phyloP scores from a whole-genome alignment of 176 grass and related monocot species.

The Chloris gayana region DNA sequence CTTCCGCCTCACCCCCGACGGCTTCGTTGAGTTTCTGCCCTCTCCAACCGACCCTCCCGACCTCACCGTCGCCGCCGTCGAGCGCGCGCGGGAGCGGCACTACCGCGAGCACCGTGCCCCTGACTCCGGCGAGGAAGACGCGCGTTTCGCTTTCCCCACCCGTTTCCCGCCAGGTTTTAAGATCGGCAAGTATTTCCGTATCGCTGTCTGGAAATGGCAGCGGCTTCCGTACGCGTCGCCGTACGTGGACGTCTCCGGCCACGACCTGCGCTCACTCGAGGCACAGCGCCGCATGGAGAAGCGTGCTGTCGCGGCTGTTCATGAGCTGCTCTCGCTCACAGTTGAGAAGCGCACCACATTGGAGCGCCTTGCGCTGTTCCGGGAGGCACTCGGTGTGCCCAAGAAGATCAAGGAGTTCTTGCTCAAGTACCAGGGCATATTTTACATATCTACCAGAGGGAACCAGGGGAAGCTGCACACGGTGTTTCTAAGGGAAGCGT shows the following conservation, averaged over 20 bases:
- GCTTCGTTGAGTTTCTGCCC: conserved; percentile 73
- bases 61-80: conserved; percentile 62
- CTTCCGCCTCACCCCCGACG: conserved; percentile 66
- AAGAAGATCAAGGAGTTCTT: conserved; percentile 96
- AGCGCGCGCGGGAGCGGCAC: conserved; percentile 66
- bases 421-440: conserved; percentile 85
- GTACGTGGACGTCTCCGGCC: conserved; percentile 75
- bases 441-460: conserved; percentile 86
- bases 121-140: conserved; percentile 62
- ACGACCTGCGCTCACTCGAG: conserved; percentile 88
- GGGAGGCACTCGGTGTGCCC: conserved; percentile 66
- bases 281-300: conserved; percentile 82
- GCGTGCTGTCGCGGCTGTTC: conserved; percentile 69
- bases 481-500: conserved; percentile 79
- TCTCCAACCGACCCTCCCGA: conserved; percentile 46
- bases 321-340: conserved; percentile 69
- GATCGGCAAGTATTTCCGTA: conserved; percentile 90
- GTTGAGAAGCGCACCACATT: conserved; percentile 80
- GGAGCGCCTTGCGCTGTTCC: conserved; percentile 80
- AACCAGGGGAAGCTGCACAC: conserved; percentile 88
- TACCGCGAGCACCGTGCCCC: conserved; percentile 62
- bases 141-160: conserved; percentile 79
- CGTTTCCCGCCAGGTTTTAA: conserved; percentile 91
- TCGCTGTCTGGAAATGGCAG: conserved; percentile 93
- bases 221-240: conserved; percentile 86